Base-by-base conservation (phyloP, 2,329 filamentous ascomycete genomes). In the Cryphonectria parasitica region DNA sequence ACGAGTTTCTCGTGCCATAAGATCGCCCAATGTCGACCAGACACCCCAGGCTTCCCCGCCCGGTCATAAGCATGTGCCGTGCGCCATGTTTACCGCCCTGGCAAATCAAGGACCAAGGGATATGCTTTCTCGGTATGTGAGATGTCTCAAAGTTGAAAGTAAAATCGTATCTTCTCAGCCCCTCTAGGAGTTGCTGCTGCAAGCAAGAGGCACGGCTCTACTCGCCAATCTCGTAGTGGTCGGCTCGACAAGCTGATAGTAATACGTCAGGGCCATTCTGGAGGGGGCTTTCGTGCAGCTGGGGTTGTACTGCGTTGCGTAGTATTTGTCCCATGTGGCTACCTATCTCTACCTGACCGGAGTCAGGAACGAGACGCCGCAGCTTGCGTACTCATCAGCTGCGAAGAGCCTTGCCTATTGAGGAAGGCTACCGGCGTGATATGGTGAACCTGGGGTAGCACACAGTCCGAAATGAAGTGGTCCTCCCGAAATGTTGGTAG, bases 391-490 rank as follows among this genome's bases (percentile, higher is more conserved):
- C 13, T 34, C 34, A 17, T 43, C 34, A 71, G 64, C 60, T 41
- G 34, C n/a, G 52, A 54, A 28, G 49, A 64, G 68, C 54, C 70
- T 65, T 67, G 52, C 34, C 34, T 52, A 61, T 41, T 45, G 56
- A 61, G 70, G 45, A 39, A 58, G 52, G 41, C 31, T 67, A 41
- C 68, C 70, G 64, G 34, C 52, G 61, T 25, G 25, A 66, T 64
- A 63, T 67, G 58, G 65, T 61, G 41, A 25, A 41, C 64, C 69
- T 68, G 69, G 66, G 69, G 69, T 70, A 58, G 64, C 66, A 67
- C 49, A 65, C 64, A 54, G 43, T 15, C 45, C 56, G 58, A 63
- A 45, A 64, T 22, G 49, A 45, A 36, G 60, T 67, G 54, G 60
- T 39, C 68, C 65, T 71, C 43, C 25, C 60, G 60, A 28, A 3